Base-by-base conservation (phyloP, 495 filamentous ascomycete species). In the Emericellopsis terricola region DNA sequence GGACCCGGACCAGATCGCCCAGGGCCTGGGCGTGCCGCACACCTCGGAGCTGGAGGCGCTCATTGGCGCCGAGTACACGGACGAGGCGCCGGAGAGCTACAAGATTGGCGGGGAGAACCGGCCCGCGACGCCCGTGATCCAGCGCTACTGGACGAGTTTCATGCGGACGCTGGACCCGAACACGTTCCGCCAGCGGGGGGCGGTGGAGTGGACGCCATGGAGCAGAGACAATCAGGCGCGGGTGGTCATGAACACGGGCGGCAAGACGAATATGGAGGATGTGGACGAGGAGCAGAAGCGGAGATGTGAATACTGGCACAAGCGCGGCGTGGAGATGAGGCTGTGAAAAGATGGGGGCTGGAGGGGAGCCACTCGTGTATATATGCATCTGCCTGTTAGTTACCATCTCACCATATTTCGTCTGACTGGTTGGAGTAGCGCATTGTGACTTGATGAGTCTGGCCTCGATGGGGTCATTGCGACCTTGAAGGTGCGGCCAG, bases 401-500 rank as follows among this genome's bases (percentile, higher is more conserved):
- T n/a, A n/a, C n/a, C n/a, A n/a, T n/a, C n/a, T n/a, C n/a, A n/a
- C n/a, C n/a, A n/a, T n/a, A n/a, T n/a, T n/a, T n/a, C n/a, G n/a
- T n/a, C n/a, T n/a, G n/a, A n/a, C n/a, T n/a, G n/a, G n/a, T n/a
- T n/a, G n/a, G n/a, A n/a, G n/a, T n/a, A n/a, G n/a, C n/a, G n/a
- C n/a, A n/a, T n/a, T n/a, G n/a, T n/a, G n/a, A n/a, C n/a, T n/a
- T n/a, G n/a, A n/a, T n/a, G n/a, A n/a, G n/a, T n/a, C n/a, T n/a
- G n/a, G n/a, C n/a, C n/a, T n/a, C n/a, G n/a, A 72, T 15, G 77
- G 83, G 8, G 71, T 80, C 64, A 61, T 80, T 15, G 67, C 69
- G 19, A 77, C 72, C 13, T 71, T 86, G 11, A 65, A 57, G n/a
- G 64, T 73, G 44, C 59, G 64, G 39, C 69, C 76, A 0, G 67